Percentiles rank a stretch among this genome's conserved stretches.
Conservation (phyloP, 257 asterid genomes). For the Nicotiana paniculata region DNA sequence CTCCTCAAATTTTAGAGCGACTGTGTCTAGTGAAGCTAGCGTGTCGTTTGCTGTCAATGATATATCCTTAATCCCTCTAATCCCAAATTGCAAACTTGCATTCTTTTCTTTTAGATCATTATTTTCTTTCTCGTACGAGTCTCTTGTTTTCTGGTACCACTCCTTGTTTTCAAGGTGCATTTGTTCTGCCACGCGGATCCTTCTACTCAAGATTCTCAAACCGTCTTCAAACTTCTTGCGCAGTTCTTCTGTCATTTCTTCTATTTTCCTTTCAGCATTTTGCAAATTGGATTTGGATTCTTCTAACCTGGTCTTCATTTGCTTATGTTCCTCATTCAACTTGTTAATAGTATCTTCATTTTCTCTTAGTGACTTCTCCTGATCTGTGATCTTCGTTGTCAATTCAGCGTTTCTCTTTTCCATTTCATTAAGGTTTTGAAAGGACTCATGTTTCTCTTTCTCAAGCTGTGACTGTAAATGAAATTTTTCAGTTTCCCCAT, state of each 20-base stretch:
- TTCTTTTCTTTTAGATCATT: conserved; percentile 28
- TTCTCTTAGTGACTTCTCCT: conserved; percentile 18
- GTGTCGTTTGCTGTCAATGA: conserved; percentile 40
- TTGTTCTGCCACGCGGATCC: conserved; percentile 86
- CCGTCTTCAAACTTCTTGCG: conserved; percentile 65
- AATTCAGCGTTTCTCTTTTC: conserved; percentile 39
- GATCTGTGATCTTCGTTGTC: conserved; percentile 25
- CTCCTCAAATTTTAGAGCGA: conserved; percentile 50
- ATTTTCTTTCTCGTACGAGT: conserved; percentile 33
- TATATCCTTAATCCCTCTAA: conserved; percentile 39
- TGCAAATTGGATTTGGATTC: conserved; percentile 37
- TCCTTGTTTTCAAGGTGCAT: conserved; percentile 70
- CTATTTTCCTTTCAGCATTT: conserved; percentile 48
- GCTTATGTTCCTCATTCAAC: conserved; percentile 24
- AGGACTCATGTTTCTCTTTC: conserved; percentile 22
- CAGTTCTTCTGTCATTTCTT: conserved; percentile 62
- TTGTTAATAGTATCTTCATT: conserved; percentile 4
- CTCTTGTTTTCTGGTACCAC: conserved; percentile 48
- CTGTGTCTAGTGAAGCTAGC: conserved; percentile 47
- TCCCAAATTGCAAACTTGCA: conserved; percentile 12
- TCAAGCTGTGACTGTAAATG: conserved; percentile 24
- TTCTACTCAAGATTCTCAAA: conserved; percentile 56
- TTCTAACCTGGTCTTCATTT: not conserved
- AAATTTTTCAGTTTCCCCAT: conserved; percentile 17
- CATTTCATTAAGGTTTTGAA: conserved; percentile 14